Evolutionary conservation across 768 basidiomycete species (phyloP).

Genomic region (Boletus speciosus): DNA sequence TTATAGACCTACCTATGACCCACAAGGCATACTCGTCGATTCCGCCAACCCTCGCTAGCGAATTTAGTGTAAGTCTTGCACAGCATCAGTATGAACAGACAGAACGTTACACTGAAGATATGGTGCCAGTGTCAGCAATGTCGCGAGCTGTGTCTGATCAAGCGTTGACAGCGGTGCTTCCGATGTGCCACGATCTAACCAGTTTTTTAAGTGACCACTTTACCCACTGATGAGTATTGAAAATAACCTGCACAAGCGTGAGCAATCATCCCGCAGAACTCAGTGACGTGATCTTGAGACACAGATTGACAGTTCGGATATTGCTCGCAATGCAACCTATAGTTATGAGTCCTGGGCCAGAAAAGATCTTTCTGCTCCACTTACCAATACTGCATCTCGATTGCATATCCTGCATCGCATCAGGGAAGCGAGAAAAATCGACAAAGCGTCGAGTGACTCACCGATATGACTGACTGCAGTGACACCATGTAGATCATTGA

Average conservation of each 20-base stretch:
- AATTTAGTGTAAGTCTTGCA: background rate
- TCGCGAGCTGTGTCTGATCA: background rate
- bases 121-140: background rate
- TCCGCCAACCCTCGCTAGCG: background rate
- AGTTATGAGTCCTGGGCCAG: background rate
- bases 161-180: background rate
- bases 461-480: background rate
- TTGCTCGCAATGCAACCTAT: background rate
- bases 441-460: background rate
- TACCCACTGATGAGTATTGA: too few species aligned
- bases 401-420: background rate
- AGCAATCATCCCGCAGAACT: background rate
- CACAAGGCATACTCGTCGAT: background rate
- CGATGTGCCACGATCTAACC: background rate
- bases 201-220: background rate
- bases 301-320: background rate
- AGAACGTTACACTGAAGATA: background rate
- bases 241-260: background rate
- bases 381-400: background rate
- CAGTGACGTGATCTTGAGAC: background rate
- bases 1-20: background rate
- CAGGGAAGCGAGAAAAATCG: background rate
- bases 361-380: background rate
- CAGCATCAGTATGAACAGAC: background rate
- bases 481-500: background rate